These are phyloP conservation scores for Gracilaria vermiculophylla DNA, from an alignment of 23 red algal species.

Conservation along the genomic window DNA sequence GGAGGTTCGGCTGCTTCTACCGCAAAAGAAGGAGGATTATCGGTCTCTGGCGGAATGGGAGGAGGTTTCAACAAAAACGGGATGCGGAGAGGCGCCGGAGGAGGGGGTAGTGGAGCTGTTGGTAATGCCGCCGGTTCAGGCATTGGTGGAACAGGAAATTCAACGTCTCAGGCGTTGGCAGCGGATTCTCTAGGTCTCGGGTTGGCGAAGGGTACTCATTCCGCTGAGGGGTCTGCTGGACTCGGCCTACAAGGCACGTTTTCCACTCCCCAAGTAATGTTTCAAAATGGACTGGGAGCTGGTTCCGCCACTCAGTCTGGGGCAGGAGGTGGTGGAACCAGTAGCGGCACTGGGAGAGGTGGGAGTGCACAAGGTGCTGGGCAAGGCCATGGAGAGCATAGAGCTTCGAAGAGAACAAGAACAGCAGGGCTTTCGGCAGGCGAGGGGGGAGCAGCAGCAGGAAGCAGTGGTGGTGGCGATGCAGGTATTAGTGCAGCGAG, in stretches of 20 bases:
- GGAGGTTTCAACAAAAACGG: constrained; percentile 30
- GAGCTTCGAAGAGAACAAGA: neutral
- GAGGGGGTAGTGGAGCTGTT: constrained; percentile 25
- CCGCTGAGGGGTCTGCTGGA: constrained; percentile 14
- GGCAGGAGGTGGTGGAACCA: constrained; percentile 25
- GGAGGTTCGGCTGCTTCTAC: constrained; percentile 38
- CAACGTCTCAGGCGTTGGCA: neutral
- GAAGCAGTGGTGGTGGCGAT: constrained; percentile 24
- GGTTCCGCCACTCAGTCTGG: constrained; percentile 18
- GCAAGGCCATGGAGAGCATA: constrained; percentile 24
- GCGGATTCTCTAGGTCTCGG: constrained; percentile 4
- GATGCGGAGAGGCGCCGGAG: constrained; percentile 9
- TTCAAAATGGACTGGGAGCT: neutral
- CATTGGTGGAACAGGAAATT: constrained; percentile 29
- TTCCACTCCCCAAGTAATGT: neutral
- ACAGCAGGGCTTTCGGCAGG: neutral
- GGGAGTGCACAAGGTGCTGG: constrained; percentile 25
- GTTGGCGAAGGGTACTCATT: neutral
- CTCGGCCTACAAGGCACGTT: constrained; percentile 2
- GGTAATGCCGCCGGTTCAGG: constrained; percentile 13
- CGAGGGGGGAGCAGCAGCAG: constrained; percentile 18
- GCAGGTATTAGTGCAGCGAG: constrained; percentile 23
- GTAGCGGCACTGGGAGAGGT: constrained; percentile 15
- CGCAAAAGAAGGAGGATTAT: constrained; percentile 16
- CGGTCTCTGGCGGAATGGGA: constrained; percentile 34